Conservation (phyloP, 1,284 basidiomycete species). For the Tilletia indica region DNA sequence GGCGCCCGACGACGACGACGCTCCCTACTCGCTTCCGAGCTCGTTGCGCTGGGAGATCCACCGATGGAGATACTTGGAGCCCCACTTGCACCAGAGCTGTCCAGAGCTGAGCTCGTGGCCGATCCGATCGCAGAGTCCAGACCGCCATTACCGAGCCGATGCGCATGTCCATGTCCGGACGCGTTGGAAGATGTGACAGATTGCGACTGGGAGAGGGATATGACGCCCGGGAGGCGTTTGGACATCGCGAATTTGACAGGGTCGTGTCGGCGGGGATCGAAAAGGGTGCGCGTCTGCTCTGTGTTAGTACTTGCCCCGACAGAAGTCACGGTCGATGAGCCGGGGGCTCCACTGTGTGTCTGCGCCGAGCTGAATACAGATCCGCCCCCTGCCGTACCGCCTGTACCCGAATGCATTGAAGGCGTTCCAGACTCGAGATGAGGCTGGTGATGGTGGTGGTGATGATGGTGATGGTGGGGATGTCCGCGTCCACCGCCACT, state of each 20-base stretch:
- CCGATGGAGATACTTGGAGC: neutral
- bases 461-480: neutral
- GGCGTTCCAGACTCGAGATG: too few species aligned
- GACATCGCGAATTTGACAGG: conserved; percentile 62
- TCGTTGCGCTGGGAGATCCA: conserved; percentile 14
- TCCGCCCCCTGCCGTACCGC: neutral
- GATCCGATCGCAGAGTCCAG: neutral
- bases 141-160: neutral
- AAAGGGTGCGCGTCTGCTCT: conserved; percentile 59
- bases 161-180: too few species aligned
- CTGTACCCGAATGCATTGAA: neutral
- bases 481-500: neutral
- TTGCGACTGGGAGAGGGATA: conserved; percentile 1
- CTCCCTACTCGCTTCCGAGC: conserved; percentile 7
- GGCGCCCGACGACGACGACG: conserved; percentile 8
- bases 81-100: too few species aligned
- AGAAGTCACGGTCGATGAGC: neutral
- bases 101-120: neutral
- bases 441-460: too few species aligned
- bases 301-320: neutral
- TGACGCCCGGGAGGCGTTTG: conserved; percentile 20
- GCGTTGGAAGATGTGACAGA: conserved; percentile 22
- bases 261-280: conserved; percentile 79
- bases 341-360: neutral
- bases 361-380: neutral